Percentiles rank a stretch among this genome's conserved stretches.
These are phyloP conservation scores for Mucuna pruriens DNA, from an alignment of 306 rosid species.

Conservation along the genomic window DNA sequence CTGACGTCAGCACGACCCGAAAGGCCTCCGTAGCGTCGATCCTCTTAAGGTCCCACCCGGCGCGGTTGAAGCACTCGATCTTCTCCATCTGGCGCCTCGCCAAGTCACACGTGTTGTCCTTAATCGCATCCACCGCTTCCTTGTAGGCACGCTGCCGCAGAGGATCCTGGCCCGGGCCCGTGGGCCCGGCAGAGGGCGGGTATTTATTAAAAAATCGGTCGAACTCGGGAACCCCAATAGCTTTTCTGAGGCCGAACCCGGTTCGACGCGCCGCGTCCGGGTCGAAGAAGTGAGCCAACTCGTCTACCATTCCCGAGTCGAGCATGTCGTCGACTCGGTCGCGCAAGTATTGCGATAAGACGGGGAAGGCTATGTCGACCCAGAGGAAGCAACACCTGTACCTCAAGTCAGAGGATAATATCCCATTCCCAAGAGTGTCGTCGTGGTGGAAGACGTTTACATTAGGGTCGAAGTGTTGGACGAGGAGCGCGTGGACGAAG, in stretches of 20 bases:
- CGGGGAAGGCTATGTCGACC: conserved; percentile 73
- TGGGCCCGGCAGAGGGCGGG: conserved; percentile 39
- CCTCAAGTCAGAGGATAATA: conserved; percentile 54
- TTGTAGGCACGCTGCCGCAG: conserved; percentile 54
- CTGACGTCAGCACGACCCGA: conserved; percentile 55
- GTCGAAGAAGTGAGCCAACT: conserved; percentile 75
- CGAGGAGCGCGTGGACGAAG: conserved; percentile 70
- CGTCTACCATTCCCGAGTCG: conserved; percentile 77
- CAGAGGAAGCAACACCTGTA: conserved; percentile 86
- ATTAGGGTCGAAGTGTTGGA: conserved; percentile 52
- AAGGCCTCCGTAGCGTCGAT: conserved; percentile 84
- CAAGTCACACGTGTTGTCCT: conserved; percentile 80
- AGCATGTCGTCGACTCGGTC: conserved; percentile 93
- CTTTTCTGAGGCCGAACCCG: conserved; percentile 63
- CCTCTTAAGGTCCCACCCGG: conserved; percentile 84
- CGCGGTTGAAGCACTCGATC: conserved; percentile 53
- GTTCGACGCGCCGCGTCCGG: conserved; percentile 39
- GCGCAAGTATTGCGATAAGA: conserved; percentile 55
- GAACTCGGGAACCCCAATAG: conserved; percentile 94
- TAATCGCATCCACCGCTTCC: conserved; percentile 74
- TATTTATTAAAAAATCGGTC: conserved; percentile 55
- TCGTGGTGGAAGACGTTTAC: conserved; percentile 46
- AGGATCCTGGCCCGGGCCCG: conserved; percentile 31
- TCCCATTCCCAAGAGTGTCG: too few species aligned
- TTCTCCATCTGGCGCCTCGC: conserved; percentile 73